Base-by-base conservation (phyloP, 768 basidiomycete genomes). In the Leucocoprinus leucothites region DNA sequence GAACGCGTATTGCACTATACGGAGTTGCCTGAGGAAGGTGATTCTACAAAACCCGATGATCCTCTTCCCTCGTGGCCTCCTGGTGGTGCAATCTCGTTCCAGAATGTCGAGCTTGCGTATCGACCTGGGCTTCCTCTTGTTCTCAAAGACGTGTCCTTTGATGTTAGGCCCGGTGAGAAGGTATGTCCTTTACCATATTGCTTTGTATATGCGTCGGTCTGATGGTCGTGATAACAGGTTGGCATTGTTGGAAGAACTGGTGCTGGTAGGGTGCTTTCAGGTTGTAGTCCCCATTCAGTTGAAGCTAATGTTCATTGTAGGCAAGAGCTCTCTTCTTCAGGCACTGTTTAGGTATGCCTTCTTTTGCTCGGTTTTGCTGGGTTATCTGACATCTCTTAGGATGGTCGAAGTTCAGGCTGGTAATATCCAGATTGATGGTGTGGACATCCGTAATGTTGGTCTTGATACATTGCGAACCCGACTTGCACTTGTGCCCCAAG, bases 1-100 rank as follows among this genome's bases (percentile, higher is more conserved):
- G 87, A 89, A 62, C 78, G 88, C 18, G 73, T 89, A 3, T 68
- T 85, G n/a, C 79, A 86, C 48, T 91, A 89, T 67, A 76, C 79
- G 9, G 76, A 85, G 41, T 75, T 94, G 2, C 74, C 75, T 1
- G 58, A 76, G 0, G 89, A 90, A 64, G 84, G 81, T 8, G 70
- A 62, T n/a, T 52, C 67, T 1, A 66, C 65, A 2, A 75, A 69
- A 14, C 65, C 75, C 1, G 64, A 75, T 24, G 82, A 84, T 53
- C 79, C 80, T 14, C 73, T 77, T 0, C 52, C 67, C 9, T 63
- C 72, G 7, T 84, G 82, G 82, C 82, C 82, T 1, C 63, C 69
- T 1, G 60, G 70, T 3, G 89, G 89, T 18, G 61, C 66, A 9
- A 76, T 91, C 48, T 63, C 65, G 25, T 89, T 89, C 67, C 66